Base-by-base conservation (phyloP, 805 yeast genomes). In the Spathaspora gorwiae region DNA sequence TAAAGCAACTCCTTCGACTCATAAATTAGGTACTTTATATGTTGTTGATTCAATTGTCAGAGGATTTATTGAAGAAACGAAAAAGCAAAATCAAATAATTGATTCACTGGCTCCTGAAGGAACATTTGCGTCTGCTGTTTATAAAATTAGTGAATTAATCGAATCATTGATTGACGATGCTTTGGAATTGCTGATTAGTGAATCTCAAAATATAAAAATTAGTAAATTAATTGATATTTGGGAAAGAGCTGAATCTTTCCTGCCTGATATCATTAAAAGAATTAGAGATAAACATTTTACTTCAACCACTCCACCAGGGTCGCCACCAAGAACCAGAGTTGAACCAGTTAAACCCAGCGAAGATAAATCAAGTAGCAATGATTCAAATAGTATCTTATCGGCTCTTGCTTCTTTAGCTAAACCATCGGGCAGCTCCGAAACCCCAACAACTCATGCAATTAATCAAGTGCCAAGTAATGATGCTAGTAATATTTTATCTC, bases 11-110 rank as follows among this genome's bases (percentile, higher is more conserved):
- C 86, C 92, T 29, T 74, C 82, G 19, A 67, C 90, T 40, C 95
- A 92, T 67, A 94, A 90, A 69, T 76, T 94, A 53, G 98, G 98
- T 46, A 81, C 89, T 39, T 71, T 94, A 61, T 94, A 94, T 64
- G 90, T 90, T 51, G 81, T 92, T 50, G 99, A 94, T 66, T 88
- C 98, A 26, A 80, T 94, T 52, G 94, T 87, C 44, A 81, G 98
- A 66, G 90, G 84, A 26, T 87, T 79, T 60, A 79, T 82, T 59
- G 96, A 87, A 47, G 84, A 81, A 56, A 85, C 90, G 45, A 76
- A 77, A 53, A 78, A 81, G 52, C 65, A 68, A 34, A 73, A 73
- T 51, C 76, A 80, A 57, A 64, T 65, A 39, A 69, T 82, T 41
- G 64, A 68, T 32, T 47, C 61, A 59, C 64, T 49, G 58, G 80